Evolutionary conservation across 106 monocot genomes (phyloP), one percentile per base, ranked within the genome.

Genomic region (Phalaenopsis aphrodite): DNA sequence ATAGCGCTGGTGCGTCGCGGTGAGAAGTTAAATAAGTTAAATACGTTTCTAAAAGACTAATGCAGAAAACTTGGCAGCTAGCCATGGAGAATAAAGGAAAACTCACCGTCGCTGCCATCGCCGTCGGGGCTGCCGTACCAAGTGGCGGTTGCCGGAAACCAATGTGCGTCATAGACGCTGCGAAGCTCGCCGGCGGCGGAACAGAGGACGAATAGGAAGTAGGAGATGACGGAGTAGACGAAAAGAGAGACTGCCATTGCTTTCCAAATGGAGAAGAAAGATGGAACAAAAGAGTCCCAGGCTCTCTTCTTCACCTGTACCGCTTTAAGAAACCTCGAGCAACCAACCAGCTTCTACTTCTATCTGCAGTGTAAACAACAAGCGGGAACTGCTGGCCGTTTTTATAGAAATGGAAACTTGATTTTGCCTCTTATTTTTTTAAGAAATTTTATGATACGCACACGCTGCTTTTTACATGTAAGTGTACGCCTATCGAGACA

Each of bases 101-200:
- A n/a, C 84, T 80, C 52, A 97, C 96, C 96, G 78, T 88, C 87
- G 82, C 96, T 97, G 81, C 96, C 96, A 76, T 97, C 96, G 80
- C 96, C 96, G 47, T 94, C 94, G 77, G 96, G 80, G 80, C 82
- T 84, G n/a, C 96, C 96, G 84, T 97, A 97, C 96, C 96, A 97
- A 10, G 96, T 97, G 16, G 96, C 96, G 49, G 90, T 94, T 15
- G 96, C 96, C 10, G 96, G 87, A n/a, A 78, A 87, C 96, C 96
- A 97, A 30, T 87, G 82, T 56, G 56, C 68, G 83, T 92, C 92
- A 2, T 47, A 37, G 16, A 72, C 37, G 15, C 56, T 78, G 24
- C 14, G 45, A 11, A 78, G 41, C 5, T 56, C 75, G 15, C 45
- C 75, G 58, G 42, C 57, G 36, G 41, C 42, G 72, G 84, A 74